Base-by-base conservation (phyloP, 1,284 basidiomycete genomes). In the Heterobasidion occidentale region DNA sequence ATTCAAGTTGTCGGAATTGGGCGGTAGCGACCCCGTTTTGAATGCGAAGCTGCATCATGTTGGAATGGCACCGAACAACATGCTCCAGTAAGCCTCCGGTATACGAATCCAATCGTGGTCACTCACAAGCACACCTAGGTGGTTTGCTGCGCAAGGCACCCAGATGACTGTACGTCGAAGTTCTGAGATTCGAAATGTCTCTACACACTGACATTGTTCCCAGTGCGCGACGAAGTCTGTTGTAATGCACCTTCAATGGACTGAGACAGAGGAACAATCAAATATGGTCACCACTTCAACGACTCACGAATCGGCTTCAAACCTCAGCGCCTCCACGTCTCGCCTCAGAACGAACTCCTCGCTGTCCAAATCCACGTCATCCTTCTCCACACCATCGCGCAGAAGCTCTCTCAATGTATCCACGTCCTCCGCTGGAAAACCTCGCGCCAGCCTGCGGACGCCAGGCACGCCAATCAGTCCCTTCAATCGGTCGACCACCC, bases 61-160 rank as follows among this genome's bases (percentile, higher is more conserved):
- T 11, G 91, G 90, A 2, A 69, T 79, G 36, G 88, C 88, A 0
- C 82, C 88, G 19, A 87, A 90, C 64, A 90, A 90, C 66, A 90
- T 90, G 89, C 74, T 91, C 7, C 90, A 92, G 81, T 87, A 64
- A 50, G 81, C 74, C 19, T 34, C 27, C 38, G 27, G 27, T 27
- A 5, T 27, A 27, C 27, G 27, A 27, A 33, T 33, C 56, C 51
- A 14, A n/a, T 55, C 27, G 48, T 20, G 15, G 15, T 46, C 9
- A n/a, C 9, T 58, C 4, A 11, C 17, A 34, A 48, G 44, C 27
- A 17, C 7, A 54, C 58, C 8, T 53, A 86, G 81, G 62, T 92
- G 92, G 92, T 94, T 95, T 65, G 91, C 91, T 7, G 92, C 92
- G 0, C 92, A 94, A 63, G 90, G 90, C 0, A 84, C 85, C 14